Base-by-base conservation (phyloP, 2,329 filamentous ascomycete genomes). In the Sarocladium brachiariae region DNA sequence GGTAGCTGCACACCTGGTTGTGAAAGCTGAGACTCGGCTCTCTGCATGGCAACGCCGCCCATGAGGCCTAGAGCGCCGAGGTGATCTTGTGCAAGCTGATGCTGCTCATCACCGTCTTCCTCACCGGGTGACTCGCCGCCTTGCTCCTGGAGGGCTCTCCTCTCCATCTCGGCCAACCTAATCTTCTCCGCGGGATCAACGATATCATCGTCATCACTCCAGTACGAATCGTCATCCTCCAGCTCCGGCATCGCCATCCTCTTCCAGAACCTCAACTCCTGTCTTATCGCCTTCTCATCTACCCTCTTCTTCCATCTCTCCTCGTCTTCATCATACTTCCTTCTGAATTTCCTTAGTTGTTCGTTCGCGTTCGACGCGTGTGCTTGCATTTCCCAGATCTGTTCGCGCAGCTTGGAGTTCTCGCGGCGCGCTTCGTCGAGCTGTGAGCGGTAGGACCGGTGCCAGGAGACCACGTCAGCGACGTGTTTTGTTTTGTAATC, bases 211-310 rank as follows among this genome's bases (percentile, higher is more conserved):
- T 85, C 81, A 52, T 80, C 80, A 59, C 80, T 84, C 73, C 79
- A 83, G 60, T 73, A 81, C 2, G 75, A 70, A 47, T 83, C 80
- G 37, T 82, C 76, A 21, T 83, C 80, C 8, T 74, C 66, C 33
- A 84, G 63, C 51, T 80, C 73, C 9, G 79, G 80, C 74, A 84
- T 76, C 13, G 81, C 81, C 71, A 84, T 74, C 37, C 81, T 71
- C 66, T 84, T 84, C 81, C 81, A 86, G 64, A 81, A 83, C 2
- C 81, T 71, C 50, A 83, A 60, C 63, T 84, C 79, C 61, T 83
- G 80, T 3, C 77, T 72, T 38, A 69, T 63, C 5, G 77, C 74
- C 47, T 70, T 72, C 45, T 75, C 72, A 34, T 80, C 71, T 2
- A 82, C 74, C 4, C 72, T 69, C 25, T 72, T 69, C 51, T 80